Base-by-base conservation (phyloP, 2,329 filamentous ascomycete species). In the Colletotrichum musae region DNA sequence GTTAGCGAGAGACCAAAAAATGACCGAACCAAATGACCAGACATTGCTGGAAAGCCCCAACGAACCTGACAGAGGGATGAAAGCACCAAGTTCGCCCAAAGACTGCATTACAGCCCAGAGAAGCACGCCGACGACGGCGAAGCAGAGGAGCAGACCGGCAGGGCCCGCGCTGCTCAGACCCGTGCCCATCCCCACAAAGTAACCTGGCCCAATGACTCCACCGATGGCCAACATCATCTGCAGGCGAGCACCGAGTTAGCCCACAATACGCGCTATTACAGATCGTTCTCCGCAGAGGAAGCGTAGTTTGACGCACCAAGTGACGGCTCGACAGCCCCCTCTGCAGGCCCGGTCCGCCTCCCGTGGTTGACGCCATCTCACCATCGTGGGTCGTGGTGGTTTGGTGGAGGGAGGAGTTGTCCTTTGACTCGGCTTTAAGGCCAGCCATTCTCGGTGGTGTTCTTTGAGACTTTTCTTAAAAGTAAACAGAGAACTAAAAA, bases 211-310 rank as follows among this genome's bases (percentile, higher is more conserved):
- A 54, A 89, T 89, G 1, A 86, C 89, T 43, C 87, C 87, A 21
- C 85, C 87, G 57, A 89, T 87, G 51, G 89, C 90, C 70, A 92
- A 90, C 88, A 92, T 91, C 79, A 91, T 87, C 76, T 91, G 89
- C 41, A 47, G 3, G 18, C 16, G 15, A 24, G 45, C n/a, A 6
- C 56, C 56, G 56, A 47, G 56, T 58, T 58, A 58, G 41, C 56
- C 39, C 41, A 58, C 56, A 58, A 18, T 24, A 18, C 18, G 13
- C 2, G 54, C 13, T 26, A 45, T 43, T 5, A 32, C 2, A 9
- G 28, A 32, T 7, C 10, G 9, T 32, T 2, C 6, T 32, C 43
- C 24, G 28, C 16, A 28, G 41, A 21, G 39, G 24, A 39, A 13
- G 10, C 0, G 43, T 7, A 5, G n/a, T 32, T 32, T 13, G 9